Evolutionary conservation across 1,284 basidiomycete species (phyloP).

Genomic region (Ustilago loliicola): DNA sequence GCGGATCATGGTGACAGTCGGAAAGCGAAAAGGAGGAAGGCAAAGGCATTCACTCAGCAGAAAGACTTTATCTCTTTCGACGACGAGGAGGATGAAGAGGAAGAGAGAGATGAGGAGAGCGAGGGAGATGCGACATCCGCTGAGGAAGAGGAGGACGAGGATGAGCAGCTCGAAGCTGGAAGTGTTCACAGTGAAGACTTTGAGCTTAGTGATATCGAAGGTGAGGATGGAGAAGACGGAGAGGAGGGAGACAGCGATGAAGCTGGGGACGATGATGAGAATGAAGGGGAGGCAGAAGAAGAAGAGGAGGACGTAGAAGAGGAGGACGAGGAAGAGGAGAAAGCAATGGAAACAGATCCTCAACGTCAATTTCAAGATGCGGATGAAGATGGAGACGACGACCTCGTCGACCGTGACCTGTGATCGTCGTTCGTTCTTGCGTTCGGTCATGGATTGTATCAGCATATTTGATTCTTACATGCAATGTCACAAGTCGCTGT

Average conservation of each 20-base stretch:
- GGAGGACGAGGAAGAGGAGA: conserved; percentile 17
- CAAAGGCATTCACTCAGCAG: conserved; percentile 57
- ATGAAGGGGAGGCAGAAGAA: conserved; percentile 1
- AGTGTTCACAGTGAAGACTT: conserved; percentile 55
- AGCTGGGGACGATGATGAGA: conserved; percentile 5
- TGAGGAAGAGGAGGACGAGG: conserved; percentile 18
- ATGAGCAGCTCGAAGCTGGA: conserved; percentile 21
- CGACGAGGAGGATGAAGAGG: conserved; percentile 45
- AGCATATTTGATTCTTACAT: not conserved
- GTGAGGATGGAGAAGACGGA: conserved; percentile 14
- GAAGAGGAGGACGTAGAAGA: conserved; percentile 6
- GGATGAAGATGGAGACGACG: conserved; percentile 34
- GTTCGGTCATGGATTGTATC: not conserved
- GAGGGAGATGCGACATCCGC: conserved; percentile 24
- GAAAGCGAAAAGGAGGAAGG: conserved; percentile 25
- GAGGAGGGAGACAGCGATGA: not conserved
- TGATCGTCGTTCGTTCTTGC: not conserved
- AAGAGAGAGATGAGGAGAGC: conserved; percentile 30
- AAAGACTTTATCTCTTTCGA: conserved; percentile 65
- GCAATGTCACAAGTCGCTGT: conserved; percentile 11
- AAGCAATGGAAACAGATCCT: not conserved
- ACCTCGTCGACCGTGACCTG: conserved; percentile 41
- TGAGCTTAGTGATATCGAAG: conserved; percentile 30
- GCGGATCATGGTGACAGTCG: conserved; percentile 11
- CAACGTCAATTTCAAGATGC: not conserved